Percentiles rank a stretch among this genome's conserved stretches.
These are phyloP conservation scores for Pichia pseudocactophila DNA, from an alignment of 805 yeast genomes.

Conservation along the genomic window DNA sequence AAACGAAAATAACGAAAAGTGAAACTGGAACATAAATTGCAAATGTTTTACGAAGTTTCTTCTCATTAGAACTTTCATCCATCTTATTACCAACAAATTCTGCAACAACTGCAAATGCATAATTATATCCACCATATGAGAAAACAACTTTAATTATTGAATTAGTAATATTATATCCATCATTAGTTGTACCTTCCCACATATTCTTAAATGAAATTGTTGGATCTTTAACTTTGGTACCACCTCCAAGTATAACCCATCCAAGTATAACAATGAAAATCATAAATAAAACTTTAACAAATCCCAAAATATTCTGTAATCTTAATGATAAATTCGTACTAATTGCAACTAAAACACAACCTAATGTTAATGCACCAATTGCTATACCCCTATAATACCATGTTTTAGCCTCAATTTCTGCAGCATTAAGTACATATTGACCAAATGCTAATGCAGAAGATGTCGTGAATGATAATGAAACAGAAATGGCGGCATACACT, in stretches of 20 bases:
- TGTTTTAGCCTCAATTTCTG: conserved; percentile 53
- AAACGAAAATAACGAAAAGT: conserved; percentile 45
- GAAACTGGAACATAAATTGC: conserved; percentile 71
- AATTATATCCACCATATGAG: conserved; percentile 34
- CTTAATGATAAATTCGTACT: conserved; percentile 59
- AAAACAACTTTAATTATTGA: conserved; percentile 38
- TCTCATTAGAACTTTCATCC: conserved; percentile 39
- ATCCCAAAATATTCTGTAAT: conserved; percentile 57
- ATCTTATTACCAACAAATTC: conserved; percentile 32
- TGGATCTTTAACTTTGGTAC: conserved; percentile 30
- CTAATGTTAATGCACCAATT: conserved; percentile 61
- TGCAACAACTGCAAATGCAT: conserved; percentile 31
- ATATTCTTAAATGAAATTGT: conserved; percentile 26
- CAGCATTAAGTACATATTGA: conserved; percentile 67
- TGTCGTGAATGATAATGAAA: conserved; percentile 79
- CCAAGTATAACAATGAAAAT: conserved; percentile 66
- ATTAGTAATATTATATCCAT: conserved; percentile 34
- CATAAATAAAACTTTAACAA: conserved; percentile 66
- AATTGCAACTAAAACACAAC: conserved; percentile 53
- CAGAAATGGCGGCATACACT: conserved; percentile 60
- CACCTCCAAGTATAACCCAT: conserved; percentile 76
- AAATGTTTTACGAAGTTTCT: conserved; percentile 38
- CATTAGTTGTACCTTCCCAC: conserved; percentile 33
- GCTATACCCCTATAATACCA: conserved; percentile 80
- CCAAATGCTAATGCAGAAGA: conserved; percentile 79